These are phyloP conservation scores for Penicillium mononematosum DNA, from an alignment of 495 filamentous ascomycete species.

Conservation along the genomic window DNA sequence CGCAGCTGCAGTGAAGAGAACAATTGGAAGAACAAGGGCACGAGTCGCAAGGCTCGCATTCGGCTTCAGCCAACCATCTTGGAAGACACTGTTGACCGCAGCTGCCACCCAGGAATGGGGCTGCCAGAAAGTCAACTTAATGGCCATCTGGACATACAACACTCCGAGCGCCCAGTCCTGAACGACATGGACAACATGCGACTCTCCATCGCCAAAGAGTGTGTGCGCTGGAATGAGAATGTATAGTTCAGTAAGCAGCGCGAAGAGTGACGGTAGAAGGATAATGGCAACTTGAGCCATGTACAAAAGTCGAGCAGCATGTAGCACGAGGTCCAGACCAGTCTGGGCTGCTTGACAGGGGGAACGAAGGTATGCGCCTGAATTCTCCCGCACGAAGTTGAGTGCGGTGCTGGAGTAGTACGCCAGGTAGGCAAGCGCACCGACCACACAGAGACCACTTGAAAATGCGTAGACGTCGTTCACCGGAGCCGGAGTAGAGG, in stretches of 20 bases:
- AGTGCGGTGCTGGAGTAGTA: conserved; percentile 53
- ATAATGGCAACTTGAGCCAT: conserved; percentile 68
- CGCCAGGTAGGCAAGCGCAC: conserved; percentile 57
- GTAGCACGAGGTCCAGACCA: conserved; percentile 16
- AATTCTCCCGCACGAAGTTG: conserved; percentile 31
- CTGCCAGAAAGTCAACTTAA: conserved; percentile 64
- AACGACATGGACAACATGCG: conserved; percentile 80
- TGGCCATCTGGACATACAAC: conserved; percentile 84
- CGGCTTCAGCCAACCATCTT: conserved; percentile 77
- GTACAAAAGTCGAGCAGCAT: conserved; percentile 58
- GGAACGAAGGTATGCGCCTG: conserved; percentile 37
- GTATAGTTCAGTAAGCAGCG: conserved; percentile 83
- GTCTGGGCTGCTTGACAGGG: conserved; percentile 27
- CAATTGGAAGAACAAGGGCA: conserved; percentile 73
- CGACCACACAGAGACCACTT: conserved; percentile 76
- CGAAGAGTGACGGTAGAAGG: conserved; percentile 79
- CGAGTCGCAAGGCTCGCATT: conserved; percentile 76
- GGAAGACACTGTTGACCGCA: conserved; percentile 72
- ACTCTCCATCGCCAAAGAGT: conserved; percentile 55
- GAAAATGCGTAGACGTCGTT: conserved; percentile 98
- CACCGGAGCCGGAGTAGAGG: conserved; percentile 65
- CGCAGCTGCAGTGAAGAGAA: conserved; percentile 55
- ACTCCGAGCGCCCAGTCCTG: conserved; percentile 94
- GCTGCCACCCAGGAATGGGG: conserved; percentile 65
- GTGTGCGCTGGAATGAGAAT: conserved; percentile 86